A percentile compares a stretch with the other conserved stretches of the same genome.
These are phyloP conservation scores for Globisporangium viniferum DNA, from an alignment of 352 stramenopile genomes.

Conservation along the genomic window DNA sequence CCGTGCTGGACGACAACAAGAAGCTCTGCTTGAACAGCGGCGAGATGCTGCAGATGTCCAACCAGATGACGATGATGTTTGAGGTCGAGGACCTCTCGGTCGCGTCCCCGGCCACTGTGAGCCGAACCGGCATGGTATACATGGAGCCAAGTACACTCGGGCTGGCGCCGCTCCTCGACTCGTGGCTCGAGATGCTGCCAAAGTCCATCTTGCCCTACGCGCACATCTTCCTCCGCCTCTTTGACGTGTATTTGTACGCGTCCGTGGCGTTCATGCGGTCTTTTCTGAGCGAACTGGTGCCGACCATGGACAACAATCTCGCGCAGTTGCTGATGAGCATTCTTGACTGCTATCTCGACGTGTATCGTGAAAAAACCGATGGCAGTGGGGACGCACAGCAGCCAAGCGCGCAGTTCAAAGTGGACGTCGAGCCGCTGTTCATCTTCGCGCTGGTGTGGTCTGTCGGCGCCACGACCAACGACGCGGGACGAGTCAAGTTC, in stretches of 20 bases:
- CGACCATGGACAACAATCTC: conserved; percentile 93
- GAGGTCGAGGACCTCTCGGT: conserved; percentile 94
- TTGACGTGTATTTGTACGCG: conserved; percentile 90
- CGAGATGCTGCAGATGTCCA: conserved; percentile 94
- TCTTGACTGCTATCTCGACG: conserved; percentile 87
- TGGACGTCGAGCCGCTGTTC: conserved; percentile 85
- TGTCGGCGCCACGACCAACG: conserved; percentile 88
- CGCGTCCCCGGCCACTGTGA: conserved; percentile 93
- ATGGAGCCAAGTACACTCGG: conserved; percentile 94
- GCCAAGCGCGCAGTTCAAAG: conserved; percentile 66
- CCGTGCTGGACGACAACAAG: conserved; percentile 95
- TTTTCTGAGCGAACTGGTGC: conserved; percentile 87
- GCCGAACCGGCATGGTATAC: conserved; percentile 95
- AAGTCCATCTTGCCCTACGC: conserved; percentile 30
- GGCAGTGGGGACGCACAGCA: conserved; percentile 41
- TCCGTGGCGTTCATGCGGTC: conserved; percentile 85
- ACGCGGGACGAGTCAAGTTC: conserved; percentile 79
- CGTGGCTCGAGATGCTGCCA: conserved; percentile 82
- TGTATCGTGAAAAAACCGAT: conserved; percentile 57
- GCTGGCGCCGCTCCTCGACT: conserved; percentile 83
- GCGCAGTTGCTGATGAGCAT: conserved; percentile 91
- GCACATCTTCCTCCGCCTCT: conserved; percentile 70
- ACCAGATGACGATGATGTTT: conserved; percentile 98
- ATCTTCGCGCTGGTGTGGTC: conserved; percentile 93
- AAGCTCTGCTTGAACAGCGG: conserved; percentile 93